Conservation (phyloP, 2,329 filamentous ascomycete species). For the Trichoderma sp. region DNA sequence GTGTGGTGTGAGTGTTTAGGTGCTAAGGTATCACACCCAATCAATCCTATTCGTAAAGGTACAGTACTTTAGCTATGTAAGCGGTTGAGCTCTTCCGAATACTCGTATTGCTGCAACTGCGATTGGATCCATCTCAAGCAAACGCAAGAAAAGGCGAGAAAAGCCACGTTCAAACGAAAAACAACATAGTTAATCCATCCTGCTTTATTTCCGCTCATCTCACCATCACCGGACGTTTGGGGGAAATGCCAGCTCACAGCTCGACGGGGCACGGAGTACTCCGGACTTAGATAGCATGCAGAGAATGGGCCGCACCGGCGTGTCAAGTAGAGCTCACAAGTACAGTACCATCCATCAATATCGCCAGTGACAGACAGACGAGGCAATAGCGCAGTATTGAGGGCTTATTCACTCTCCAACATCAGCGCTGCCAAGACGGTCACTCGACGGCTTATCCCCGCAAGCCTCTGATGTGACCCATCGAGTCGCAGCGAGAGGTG, state of each 20-base stretch:
- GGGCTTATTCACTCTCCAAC: neutral
- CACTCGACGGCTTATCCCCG: neutral
- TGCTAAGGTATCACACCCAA: neutral
- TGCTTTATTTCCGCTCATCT: neutral
- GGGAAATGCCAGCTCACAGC: neutral
- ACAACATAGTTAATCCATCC: neutral
- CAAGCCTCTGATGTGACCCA: neutral
- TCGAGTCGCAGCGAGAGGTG: neutral
- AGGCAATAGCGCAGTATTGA: neutral
- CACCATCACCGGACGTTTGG: neutral
- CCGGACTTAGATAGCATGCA: neutral
- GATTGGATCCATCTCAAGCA: neutral
- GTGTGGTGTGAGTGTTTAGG: neutral
- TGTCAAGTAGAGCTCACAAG: slow-evolving; percentile 7
- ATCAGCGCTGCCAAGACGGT: neutral
- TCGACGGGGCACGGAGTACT: neutral
- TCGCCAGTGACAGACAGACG: neutral
- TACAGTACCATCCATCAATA: neutral
- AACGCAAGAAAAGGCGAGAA: neutral
- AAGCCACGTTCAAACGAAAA: neutral
- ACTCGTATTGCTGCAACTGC: neutral
- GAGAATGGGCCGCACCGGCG: slow-evolving; percentile 2
- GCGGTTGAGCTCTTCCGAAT: neutral
- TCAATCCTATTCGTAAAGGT: neutral
- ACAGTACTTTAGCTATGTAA: neutral